Conservation (phyloP, 179 eudicot genomes). For the Vitellaria paradoxa region DNA sequence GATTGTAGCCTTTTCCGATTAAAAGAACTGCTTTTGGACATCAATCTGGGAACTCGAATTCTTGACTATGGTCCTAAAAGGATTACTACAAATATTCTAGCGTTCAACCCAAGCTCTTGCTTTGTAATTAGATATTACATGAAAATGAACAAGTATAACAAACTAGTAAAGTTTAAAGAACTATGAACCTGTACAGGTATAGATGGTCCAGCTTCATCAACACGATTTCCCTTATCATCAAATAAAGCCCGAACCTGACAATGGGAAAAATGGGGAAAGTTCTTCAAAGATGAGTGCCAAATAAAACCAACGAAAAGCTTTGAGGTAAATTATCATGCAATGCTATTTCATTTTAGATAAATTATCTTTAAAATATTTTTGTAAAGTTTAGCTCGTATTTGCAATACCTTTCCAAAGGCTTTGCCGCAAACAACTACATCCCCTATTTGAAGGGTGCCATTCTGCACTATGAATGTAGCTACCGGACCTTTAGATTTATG, state of each 20-base stretch:
- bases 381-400: constrained; percentile 6
- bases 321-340: neutral
- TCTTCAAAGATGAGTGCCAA: neutral
- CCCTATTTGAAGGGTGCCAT: constrained; percentile 88
- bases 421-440: constrained; percentile 86
- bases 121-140: neutral
- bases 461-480: constrained; percentile 94
- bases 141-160: constrained; percentile 1
- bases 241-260: constrained; percentile 85
- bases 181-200: constrained; percentile 78
- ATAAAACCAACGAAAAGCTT: neutral
- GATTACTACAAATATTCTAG: neutral
- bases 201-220: constrained; percentile 94
- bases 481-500: constrained; percentile 92
- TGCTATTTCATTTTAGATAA: neutral
- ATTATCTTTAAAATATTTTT: neutral
- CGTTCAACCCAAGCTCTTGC: constrained; percentile 3
- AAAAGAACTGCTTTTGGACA: neutral
- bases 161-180: neutral
- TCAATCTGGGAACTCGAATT: neutral
- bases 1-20: neutral
- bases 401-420: constrained; percentile 94
- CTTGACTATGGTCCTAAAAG: too few species aligned
- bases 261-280: constrained; percentile 9
- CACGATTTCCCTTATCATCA: constrained; percentile 82